Conservation (phyloP, 2,329 filamentous ascomycete species). For the Penicillium griseofulvum region DNA sequence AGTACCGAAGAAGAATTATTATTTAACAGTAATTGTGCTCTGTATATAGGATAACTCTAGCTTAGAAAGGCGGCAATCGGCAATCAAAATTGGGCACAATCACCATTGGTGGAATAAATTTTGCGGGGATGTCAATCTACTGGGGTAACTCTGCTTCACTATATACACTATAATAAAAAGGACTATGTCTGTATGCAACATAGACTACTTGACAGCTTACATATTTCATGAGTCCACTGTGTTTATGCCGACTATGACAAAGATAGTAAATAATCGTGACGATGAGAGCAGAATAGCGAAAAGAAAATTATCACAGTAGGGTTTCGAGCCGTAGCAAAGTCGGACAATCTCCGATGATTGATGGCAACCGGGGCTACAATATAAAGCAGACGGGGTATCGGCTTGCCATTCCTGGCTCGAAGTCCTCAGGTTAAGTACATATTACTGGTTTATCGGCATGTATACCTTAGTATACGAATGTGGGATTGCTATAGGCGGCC, state of each 20-base stretch:
- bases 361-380: no score
- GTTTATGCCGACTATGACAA: not conserved
- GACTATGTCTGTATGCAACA: not conserved
- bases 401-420: not conserved
- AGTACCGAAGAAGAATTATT: not conserved
- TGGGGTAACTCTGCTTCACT: not conserved
- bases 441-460: not conserved
- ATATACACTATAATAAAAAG: not conserved
- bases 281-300: not conserved
- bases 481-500: not conserved
- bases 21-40: not conserved
- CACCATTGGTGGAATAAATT: not conserved
- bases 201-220: not conserved
- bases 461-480: no score
- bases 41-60: not conserved
- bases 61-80: not conserved
- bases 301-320: not conserved
- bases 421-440: not conserved
- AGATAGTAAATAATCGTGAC: not conserved
- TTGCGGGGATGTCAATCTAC: not conserved
- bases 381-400: not conserved
- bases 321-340: not conserved
- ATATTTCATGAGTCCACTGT: not conserved
- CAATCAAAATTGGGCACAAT: not conserved
- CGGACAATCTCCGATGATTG: not conserved